These are phyloP conservation scores for Cladosporium sp. DNA, from an alignment of 2,329 filamentous ascomycete species.

Conservation along the genomic window DNA sequence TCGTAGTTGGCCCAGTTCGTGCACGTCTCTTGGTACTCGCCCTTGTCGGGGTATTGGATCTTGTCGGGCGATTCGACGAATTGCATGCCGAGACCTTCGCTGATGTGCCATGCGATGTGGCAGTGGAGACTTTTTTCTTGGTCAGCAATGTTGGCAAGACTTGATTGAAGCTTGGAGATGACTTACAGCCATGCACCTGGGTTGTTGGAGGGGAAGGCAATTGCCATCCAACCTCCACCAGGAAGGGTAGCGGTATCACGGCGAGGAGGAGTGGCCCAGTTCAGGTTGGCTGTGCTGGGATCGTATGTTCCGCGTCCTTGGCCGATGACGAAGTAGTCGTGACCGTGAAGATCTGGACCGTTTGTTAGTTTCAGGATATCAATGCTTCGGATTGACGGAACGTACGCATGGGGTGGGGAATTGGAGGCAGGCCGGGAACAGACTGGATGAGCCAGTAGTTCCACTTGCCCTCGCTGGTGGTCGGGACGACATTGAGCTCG, in stretches of 20 bases:
- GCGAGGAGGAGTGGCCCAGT: conserved; percentile 40
- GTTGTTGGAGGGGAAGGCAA: conserved; percentile 49
- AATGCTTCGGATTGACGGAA: background rate
- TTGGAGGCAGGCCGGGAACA: conserved; percentile 27
- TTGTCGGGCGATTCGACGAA: conserved; percentile 23
- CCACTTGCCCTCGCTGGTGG: conserved; percentile 35
- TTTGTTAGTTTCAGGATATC: background rate
- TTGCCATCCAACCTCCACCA: conserved; percentile 40
- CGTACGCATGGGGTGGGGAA: conserved; percentile 36
- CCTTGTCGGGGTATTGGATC: conserved; percentile 15
- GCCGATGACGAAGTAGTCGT: conserved; percentile 31
- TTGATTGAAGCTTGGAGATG: conserved; percentile 34
- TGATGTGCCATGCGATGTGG: conserved; percentile 27
- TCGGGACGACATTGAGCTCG: conserved; percentile 37
- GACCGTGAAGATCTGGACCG: conserved; percentile 42
- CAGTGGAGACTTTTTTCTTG: conserved; percentile 18
- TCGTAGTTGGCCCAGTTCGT: conserved; percentile 20
- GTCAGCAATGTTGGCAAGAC: background rate
- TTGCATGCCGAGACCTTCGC: conserved; percentile 24
- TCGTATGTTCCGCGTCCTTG: conserved; percentile 21
- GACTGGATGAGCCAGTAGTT: conserved; percentile 48
- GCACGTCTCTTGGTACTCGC: conserved; percentile 22
- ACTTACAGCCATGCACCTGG: conserved; percentile 43
- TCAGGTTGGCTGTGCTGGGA: conserved; percentile 28
- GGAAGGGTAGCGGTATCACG: conserved; percentile 46